Base-by-base conservation (phyloP, 2,329 filamentous ascomycete species). In the Mycogone perniciosa region DNA sequence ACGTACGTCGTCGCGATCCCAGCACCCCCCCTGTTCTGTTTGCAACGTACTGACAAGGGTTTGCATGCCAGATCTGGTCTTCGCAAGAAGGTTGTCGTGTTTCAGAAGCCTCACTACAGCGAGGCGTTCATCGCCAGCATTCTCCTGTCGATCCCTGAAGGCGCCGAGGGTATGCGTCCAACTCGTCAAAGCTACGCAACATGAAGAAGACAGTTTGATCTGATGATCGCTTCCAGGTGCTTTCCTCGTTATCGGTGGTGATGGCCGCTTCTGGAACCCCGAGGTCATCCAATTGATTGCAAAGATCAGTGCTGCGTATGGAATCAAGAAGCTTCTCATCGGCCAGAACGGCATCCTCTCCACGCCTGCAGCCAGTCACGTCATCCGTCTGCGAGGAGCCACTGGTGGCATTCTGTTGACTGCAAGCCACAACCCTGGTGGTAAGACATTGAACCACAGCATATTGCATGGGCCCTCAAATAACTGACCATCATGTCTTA, bases 71-170 rank as follows among this genome's bases (percentile, higher is more conserved):
- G 92, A 61, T 99, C 93, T 60, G 93, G 93, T 71, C 89, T 99
- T 71, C 90, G 93, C 59, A 99, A 99, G 76, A 97, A 95, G 83
- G 93, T 97, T 75, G 90, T 89, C 66, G 88, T 96, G 68, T 99
- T 99, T 79, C 89, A 99, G 72, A 79, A 96, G 73, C 79, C 85
- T 54, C 82, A 99, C 75, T 99, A 99, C 80, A 91, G 89, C 72
- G 93, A 99, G 75, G 84, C 92, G 47, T 99, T 99, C 70, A 82
- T 99, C 60, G 80, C 92, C 58, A 92, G 89, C 71, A 96, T 96
- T 68, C 82, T 99, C 60, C 83, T 95, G 56, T 96, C 93, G 47
- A 99, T 99, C 63, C 93, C 93, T 31, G 93, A 99, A 72, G 93
- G 93, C 56, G 91, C 79, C 49, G 76, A 96, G 65, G 91, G 84